A percentile compares a stretch with the other conserved stretches of the same genome.
Conservation (phyloP, 1,284 basidiomycete genomes). For the Rhodotorula sp. region DNA sequence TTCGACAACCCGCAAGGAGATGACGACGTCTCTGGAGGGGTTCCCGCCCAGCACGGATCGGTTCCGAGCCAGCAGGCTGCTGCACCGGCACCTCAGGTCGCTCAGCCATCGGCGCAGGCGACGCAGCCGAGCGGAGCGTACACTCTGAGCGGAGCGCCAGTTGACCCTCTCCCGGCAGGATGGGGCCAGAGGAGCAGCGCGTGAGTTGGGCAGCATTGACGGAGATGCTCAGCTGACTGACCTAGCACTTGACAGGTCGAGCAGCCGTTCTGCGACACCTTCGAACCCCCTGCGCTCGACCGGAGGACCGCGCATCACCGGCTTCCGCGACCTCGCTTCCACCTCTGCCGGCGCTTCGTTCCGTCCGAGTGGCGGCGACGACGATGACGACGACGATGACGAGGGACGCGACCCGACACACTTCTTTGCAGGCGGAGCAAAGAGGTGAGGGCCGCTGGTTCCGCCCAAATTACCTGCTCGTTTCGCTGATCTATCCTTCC, state of each 20-base stretch:
- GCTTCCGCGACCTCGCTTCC: slow-evolving; percentile 47
- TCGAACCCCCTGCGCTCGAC: slow-evolving; percentile 29
- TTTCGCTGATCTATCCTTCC: neutral
- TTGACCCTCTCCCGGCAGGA: slow-evolving; percentile 40
- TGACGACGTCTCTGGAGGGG: slow-evolving; percentile 1
- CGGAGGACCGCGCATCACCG: slow-evolving; percentile 45
- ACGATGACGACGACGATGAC: slow-evolving; percentile 58
- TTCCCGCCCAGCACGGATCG: neutral
- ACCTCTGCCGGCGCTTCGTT: slow-evolving; percentile 12
- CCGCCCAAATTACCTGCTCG: slow-evolving; percentile 1
- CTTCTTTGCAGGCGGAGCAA: slow-evolving; percentile 82
- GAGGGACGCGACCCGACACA: slow-evolving; percentile 56
- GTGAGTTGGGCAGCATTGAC: neutral
- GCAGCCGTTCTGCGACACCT: slow-evolving; percentile 22
- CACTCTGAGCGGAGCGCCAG: slow-evolving; percentile 49
- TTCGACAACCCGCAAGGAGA: slow-evolving; percentile 44
- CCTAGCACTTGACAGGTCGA: neutral
- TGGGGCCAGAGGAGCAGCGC: slow-evolving; percentile 34
- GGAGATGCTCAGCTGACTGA: neutral
- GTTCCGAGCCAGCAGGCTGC: neutral
- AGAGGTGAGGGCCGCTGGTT: slow-evolving; percentile 58
- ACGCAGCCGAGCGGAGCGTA: slow-evolving; percentile 33
- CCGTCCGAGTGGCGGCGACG: slow-evolving; percentile 37
- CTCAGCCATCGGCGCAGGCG: too few relatives aligned
- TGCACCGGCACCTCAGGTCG: neutral